Base-by-base conservation (phyloP, 2,329 filamentous ascomycete genomes). In the Podosphaera fusca region DNA sequence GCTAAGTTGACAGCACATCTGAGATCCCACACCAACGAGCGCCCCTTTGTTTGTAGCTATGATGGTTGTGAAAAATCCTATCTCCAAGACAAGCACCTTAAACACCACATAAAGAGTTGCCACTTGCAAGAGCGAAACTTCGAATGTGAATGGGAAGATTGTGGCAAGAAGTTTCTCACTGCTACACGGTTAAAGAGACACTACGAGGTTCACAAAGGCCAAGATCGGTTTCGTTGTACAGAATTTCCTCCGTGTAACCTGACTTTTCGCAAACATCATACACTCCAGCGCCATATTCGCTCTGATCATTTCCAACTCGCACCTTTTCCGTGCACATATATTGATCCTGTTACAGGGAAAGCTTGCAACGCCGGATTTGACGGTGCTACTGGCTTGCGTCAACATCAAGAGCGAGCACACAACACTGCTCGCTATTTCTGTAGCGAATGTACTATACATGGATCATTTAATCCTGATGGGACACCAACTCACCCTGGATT, bases 231-330 rank as follows among this genome's bases (percentile, higher is more conserved):
- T 64, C 75, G 78, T 58, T 95, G 88, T 66, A 80, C 76, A 30
- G 82, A 79, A 38, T 82, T 79, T 62, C 75, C 77, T 1, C 79
- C 77, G 0, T 95, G 88, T 69, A 76, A 78, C 21, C 78, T 87
- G 69, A 80, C 79, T 29, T 96, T 95, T 68, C 79, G 90, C 60
- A 95, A 95, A 69, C 84, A 87, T 67, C 81, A 87, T 61, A 94
- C 88, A 0, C 75, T 95, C 14, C 81, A 89, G 67, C 82, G 85
- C 55, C 90, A 96, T 67, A 78, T 95, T 60, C 79, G 82, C 56
- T 78, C 79, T 8, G 82, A 81, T 10, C 90, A 96, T 68, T 71
- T 90, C 45, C 74, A 82, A 34, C 70, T 83, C 59, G 79, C 82
- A 51, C 80, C 86, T 0, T 94, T 81, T 64, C 74, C 75, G 4